phyloP scores from a whole-genome alignment of 257 asterid species.

The Solanum bulbocastanum region DNA sequence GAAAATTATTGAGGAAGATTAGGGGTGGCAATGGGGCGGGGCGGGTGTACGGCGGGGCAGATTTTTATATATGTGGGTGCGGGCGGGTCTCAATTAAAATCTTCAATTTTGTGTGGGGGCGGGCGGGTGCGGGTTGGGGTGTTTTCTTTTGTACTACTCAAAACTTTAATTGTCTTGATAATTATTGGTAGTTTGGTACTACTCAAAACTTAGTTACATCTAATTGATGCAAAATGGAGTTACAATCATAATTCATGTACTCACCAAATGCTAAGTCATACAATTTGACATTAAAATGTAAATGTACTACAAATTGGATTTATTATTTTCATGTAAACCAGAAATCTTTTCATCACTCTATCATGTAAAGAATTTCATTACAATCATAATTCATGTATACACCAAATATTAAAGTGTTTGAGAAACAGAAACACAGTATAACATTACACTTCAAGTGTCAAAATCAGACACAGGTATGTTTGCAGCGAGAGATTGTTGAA shows the following conservation, averaged over 20 bases:
- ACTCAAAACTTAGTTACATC: too few relatives aligned
- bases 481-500: too few relatives aligned
- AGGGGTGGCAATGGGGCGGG: neutral
- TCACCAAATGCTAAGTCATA: neutral
- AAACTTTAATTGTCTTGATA: too few relatives aligned
- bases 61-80: neutral
- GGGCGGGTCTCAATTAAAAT: neutral
- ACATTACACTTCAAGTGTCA: too few relatives aligned
- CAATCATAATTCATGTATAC: too few relatives aligned
- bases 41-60: neutral
- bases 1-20: neutral
- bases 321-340: neutral
- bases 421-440: neutral
- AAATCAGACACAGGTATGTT: too few relatives aligned
- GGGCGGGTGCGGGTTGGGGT: neutral
- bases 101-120: neutral
- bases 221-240: too few relatives aligned
- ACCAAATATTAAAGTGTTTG: too few relatives aligned
- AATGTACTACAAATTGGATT: neutral
- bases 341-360: neutral
- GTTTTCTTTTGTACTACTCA: too few relatives aligned
- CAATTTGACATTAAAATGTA: neutral
- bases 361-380: neutral
- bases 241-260: neutral
- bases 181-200: too few relatives aligned